Conservation (phyloP, 1,139 yeast species). For the Magnusiomyces ingens region DNA sequence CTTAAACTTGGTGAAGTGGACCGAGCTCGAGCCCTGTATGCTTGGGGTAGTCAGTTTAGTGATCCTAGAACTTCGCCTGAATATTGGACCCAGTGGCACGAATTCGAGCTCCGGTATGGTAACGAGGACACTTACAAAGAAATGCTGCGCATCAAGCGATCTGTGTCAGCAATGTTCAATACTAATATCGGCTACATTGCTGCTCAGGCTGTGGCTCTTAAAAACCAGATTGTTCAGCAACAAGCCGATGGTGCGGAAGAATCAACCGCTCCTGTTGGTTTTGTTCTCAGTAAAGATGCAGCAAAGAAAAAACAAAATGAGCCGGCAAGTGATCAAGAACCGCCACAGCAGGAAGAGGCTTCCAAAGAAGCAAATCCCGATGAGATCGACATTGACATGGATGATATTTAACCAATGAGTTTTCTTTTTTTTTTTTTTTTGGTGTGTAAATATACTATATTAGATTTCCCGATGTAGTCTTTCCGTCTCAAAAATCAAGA, state of each 20-base stretch:
- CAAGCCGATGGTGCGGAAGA: constrained; percentile 14
- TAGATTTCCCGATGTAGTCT: neutral
- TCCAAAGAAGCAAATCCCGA: constrained; percentile 45
- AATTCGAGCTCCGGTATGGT: constrained; percentile 67
- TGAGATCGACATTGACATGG: constrained; percentile 59
- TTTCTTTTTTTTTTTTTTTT: constrained; percentile 1
- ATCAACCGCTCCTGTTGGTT: constrained; percentile 44
- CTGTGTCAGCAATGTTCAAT: constrained; percentile 39
- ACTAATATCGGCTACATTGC: constrained; percentile 34
- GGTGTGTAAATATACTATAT: neutral
- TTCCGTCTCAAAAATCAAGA: constrained; percentile 26
- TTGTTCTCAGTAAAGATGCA: constrained; percentile 35
- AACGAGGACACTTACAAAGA: constrained; percentile 65
- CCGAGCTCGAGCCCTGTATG: constrained; percentile 57
- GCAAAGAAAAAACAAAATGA: constrained; percentile 3
- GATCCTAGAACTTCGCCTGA: constrained; percentile 35
- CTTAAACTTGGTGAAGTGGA: constrained; percentile 47
- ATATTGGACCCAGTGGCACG: constrained; percentile 63
- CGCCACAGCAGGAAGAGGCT: constrained; percentile 16
- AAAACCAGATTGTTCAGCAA: constrained; percentile 13
- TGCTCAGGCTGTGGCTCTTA: constrained; percentile 22
- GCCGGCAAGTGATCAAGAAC: neutral
- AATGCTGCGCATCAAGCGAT: constrained; percentile 61
- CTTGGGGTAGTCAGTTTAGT: constrained; percentile 42
- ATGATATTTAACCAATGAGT: constrained; percentile 25